These are phyloP conservation scores for Gigaspora rosea DNA, from an alignment of 192 early-diverging fungal species.

Conservation along the genomic window DNA sequence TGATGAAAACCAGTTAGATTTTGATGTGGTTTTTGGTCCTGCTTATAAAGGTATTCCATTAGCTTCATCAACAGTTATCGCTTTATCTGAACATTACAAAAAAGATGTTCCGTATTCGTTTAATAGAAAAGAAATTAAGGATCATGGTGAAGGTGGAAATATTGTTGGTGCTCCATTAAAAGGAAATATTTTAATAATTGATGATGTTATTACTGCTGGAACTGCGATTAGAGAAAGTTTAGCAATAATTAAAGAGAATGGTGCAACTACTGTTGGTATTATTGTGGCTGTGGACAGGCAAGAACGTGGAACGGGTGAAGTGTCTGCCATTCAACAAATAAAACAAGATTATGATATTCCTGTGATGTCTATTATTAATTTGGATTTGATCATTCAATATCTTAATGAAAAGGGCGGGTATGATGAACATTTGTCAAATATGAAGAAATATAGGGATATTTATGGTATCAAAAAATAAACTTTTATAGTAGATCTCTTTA, in stretches of 20 bases:
- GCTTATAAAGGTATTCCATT: slow-evolving; percentile 99
- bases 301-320: slow-evolving; percentile 67
- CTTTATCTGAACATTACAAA: slow-evolving; percentile 61
- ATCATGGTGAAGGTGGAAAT: slow-evolving; percentile 97
- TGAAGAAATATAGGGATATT: slow-evolving; percentile 77
- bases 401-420: slow-evolving; percentile 71
- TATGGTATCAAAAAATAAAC: slow-evolving; percentile 68
- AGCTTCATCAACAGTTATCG: slow-evolving; percentile 78
- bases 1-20: slow-evolving; percentile 60
- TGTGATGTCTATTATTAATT: slow-evolving; percentile 83
- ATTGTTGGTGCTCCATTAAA: slow-evolving; percentile 88
- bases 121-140: slow-evolving; percentile 99
- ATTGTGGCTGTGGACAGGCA: slow-evolving; percentile 93
- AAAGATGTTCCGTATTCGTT: slow-evolving; percentile 83
- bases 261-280: slow-evolving; percentile 79
- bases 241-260: slow-evolving; percentile 71
- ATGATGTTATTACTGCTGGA: slow-evolving; percentile 99
- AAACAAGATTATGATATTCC: slow-evolving; percentile 76
- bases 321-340: slow-evolving; percentile 92
- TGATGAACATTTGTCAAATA: slow-evolving; percentile 62
- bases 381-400: slow-evolving; percentile 88
- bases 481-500: too few species aligned
- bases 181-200: slow-evolving; percentile 82
- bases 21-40: slow-evolving; percentile 94
- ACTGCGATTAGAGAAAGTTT: slow-evolving; percentile 96